Conservation (phyloP, 225 moss, liverwort and hornwort genomes). For the Neckera pumila region DNA sequence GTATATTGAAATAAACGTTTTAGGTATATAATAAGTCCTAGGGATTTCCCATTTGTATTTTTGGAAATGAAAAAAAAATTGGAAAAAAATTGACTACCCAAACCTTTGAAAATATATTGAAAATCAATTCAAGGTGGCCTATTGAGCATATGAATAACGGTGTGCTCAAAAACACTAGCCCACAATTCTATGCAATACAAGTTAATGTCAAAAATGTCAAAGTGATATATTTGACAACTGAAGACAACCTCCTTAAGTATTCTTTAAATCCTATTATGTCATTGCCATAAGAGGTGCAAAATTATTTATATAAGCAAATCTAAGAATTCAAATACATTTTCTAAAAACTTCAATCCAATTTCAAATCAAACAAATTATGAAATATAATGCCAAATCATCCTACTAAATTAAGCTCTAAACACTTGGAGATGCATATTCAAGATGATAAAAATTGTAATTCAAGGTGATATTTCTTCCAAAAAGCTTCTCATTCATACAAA, state of each 20-base stretch:
- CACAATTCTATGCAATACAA: background rate
- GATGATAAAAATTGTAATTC: background rate
- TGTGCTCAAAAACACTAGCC: background rate
- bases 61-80: background rate
- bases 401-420: background rate
- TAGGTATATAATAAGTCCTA: fast-evolving
- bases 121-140: background rate
- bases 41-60: background rate
- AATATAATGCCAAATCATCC: background rate
- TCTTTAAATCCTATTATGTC: background rate
- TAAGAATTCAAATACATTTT: background rate
- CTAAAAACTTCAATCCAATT: background rate
- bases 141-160: background rate
- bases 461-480: background rate
- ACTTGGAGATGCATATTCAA: background rate
- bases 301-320: background rate
- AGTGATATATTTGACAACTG: background rate
- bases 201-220: background rate
- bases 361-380: background rate
- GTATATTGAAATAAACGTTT: background rate
- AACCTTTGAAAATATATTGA: background rate
- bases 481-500: background rate
- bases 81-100: background rate
- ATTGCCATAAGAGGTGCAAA: background rate
- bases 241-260: background rate